Conservation (phyloP, 1,284 basidiomycete genomes). For the Anthracocystis walkeri region DNA sequence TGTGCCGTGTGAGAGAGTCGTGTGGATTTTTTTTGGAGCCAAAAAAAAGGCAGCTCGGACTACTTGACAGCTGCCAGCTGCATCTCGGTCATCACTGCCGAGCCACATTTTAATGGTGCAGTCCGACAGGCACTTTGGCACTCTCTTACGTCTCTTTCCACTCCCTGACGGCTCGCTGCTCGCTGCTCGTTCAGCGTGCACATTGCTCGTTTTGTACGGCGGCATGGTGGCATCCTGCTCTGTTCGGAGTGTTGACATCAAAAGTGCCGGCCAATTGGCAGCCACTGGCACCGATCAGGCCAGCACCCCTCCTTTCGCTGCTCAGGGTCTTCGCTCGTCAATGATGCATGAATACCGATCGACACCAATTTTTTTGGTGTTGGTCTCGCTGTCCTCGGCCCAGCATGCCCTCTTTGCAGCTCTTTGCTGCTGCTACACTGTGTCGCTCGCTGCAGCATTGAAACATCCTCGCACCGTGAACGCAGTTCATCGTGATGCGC, state of each 20-base stretch:
- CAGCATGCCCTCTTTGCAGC: conserved; percentile 27
- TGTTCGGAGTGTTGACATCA: not conserved
- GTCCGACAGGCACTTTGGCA: conserved; percentile 10
- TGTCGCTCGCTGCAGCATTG: not conserved
- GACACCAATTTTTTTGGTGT: not conserved
- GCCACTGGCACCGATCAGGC: not conserved
- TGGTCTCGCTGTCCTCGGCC: conserved; percentile 19
- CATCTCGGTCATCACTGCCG: conserved; percentile 50
- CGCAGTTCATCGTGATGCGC: conserved; percentile 13
- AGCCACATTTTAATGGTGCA: conserved; percentile 15
- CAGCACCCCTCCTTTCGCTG: not conserved
- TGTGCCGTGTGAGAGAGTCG: too few species aligned
- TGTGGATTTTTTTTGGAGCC: not conserved
- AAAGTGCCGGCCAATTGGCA: not conserved
- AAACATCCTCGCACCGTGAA: conserved; percentile 9
- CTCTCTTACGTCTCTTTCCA: not conserved
- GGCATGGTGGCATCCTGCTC: conserved; percentile 4
- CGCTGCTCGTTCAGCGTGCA: not conserved
- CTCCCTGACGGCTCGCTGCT: conserved; percentile 9
- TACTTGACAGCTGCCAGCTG: conserved; percentile 44
- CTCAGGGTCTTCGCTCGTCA: conserved; percentile 2
- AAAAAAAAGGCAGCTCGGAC: conserved; percentile 23
- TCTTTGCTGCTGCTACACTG: not conserved
- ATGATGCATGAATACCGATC: conserved; percentile 12
- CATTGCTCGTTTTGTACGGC: not conserved